A percentile compares a stretch with the other conserved stretches of the same genome.
phyloP scores from a whole-genome alignment of 306 rosid species.

The Lithocarpus polystachyus region DNA sequence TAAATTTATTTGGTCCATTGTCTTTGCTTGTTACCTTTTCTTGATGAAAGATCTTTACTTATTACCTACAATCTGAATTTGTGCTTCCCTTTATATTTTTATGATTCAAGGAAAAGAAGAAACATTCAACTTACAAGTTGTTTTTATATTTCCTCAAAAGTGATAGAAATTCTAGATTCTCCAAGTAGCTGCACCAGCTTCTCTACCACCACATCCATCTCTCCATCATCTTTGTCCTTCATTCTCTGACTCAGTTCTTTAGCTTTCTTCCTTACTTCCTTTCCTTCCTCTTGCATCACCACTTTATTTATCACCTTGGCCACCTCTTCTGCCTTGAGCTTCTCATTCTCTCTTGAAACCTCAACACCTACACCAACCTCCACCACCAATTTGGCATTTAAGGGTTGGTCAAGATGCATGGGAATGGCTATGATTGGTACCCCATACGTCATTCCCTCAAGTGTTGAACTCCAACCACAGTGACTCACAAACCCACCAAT shows the following conservation, averaged over 20 bases:
- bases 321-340: not conserved
- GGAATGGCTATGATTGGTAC: conserved; percentile 27
- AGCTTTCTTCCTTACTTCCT: conserved; percentile 6
- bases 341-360: conserved; percentile 12
- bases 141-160: too few species aligned
- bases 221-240: not conserved
- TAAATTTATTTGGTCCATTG: too few species aligned
- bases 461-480: conserved; percentile 31
- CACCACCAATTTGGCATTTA: conserved; percentile 5
- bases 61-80: too few species aligned
- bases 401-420: conserved; percentile 22
- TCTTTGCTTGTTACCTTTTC: too few species aligned
- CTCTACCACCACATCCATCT: conserved; percentile 2
- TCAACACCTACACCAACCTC: conserved; percentile 23
- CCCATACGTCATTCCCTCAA: conserved; percentile 23
- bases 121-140: too few species aligned
- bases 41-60: too few species aligned
- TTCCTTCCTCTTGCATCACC: not conserved
- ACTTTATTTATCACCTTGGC: conserved; percentile 8
- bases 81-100: too few species aligned
- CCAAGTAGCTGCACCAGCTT: not conserved
- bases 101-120: too few species aligned
- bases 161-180: too few species aligned
- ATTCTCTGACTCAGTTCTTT: not conserved
- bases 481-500: conserved; percentile 34